Evolutionary conservation across 148 eudicot genomes (phyloP), one percentile per base, ranked within the genome.

Genomic region (Selenicereus undatus): DNA sequence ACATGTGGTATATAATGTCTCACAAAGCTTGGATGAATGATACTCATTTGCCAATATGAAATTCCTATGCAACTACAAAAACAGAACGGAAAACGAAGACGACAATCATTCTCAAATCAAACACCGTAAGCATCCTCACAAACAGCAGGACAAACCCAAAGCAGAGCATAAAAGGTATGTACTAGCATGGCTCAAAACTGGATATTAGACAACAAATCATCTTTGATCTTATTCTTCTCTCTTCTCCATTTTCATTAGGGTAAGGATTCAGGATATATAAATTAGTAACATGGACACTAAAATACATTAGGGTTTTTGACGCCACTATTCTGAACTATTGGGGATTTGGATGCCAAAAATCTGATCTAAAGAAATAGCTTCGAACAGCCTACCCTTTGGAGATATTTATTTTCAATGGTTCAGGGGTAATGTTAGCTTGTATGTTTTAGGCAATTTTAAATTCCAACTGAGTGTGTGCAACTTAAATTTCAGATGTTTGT

Each of bases 21-120:
- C 99, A 81, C 98, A 96, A 79, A 96, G 87, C 82, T 91, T 96
- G 17, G 99, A 86, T 71, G 99, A 96, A 75, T 89, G 89, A 82
- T 89, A 94, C 83, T 94, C 92, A 86, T 96, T 96, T 85, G 94
- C 89, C 82, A 96, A 77, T 58, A 89, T 72, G 74, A 85, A 88
- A 79, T 92, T 96, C 84, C 90, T 91, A 70, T 86, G 86, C 82
- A 90, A 89, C 99, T 96, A 88, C 80, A 85, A 9, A 17, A 77
- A 12, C 16, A 32, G 10, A 29, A 66, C 1, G 10, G 68, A n/a
- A 24, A 64, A 24, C 18, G 65, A 30, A 73, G 80, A 14, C 68
- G 45, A 66, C 69, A 71, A 72, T 56, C 73, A 13, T 4, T 64
- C 32, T 50, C 70, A 70, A 26, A 32, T 27, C 51, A 14, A 51